These are phyloP conservation scores for Clathrospora elynae DNA, from an alignment of 2,329 filamentous ascomycete species.

Conservation along the genomic window DNA sequence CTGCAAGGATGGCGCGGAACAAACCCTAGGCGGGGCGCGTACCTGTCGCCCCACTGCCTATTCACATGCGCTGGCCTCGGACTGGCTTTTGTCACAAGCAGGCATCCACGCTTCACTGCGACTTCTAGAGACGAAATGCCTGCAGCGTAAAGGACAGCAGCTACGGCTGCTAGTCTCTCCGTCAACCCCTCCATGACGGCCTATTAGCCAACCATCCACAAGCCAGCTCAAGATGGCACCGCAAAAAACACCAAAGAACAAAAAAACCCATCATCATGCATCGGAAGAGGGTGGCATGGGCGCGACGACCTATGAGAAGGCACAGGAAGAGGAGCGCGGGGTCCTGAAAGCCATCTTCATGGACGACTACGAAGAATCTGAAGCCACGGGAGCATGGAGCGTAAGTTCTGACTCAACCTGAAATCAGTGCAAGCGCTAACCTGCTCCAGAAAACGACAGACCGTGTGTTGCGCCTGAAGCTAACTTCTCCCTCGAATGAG, in stretches of 20 bases:
- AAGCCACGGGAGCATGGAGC: slow-evolving; percentile 81
- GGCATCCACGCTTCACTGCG: slow-evolving; percentile 21
- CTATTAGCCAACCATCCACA: slow-evolving; percentile 40
- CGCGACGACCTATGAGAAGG: slow-evolving; percentile 68
- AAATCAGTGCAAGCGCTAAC: slow-evolving; percentile 1
- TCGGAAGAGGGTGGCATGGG: slow-evolving; percentile 30
- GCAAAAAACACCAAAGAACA: slow-evolving; percentile 52
- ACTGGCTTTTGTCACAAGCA: slow-evolving; percentile 25
- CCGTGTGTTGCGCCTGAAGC: slow-evolving; percentile 77
- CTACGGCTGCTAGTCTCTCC: slow-evolving; percentile 54
- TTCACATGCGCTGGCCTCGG: slow-evolving; percentile 33
- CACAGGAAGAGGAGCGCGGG: slow-evolving; percentile 85
- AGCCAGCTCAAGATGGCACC: slow-evolving; percentile 54
- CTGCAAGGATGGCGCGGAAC: slow-evolving; percentile 21
- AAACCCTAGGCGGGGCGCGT: slow-evolving; percentile 25
- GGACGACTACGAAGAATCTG: slow-evolving; percentile 81
- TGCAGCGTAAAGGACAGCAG: slow-evolving; percentile 53
- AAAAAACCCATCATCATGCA: slow-evolving; percentile 42
- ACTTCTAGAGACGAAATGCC: slow-evolving; percentile 34
- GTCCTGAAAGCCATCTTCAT: slow-evolving; percentile 86
- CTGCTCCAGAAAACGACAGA: slow-evolving; percentile 71
- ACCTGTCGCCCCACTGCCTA: slow-evolving; percentile 23
- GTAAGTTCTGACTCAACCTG: slow-evolving; percentile 53
- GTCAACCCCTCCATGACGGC: slow-evolving; percentile 41
- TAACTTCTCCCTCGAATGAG: slow-evolving; percentile 74